Evolutionary conservation across 768 basidiomycete genomes (phyloP).

Genomic region (Leccinum barrowsii): DNA sequence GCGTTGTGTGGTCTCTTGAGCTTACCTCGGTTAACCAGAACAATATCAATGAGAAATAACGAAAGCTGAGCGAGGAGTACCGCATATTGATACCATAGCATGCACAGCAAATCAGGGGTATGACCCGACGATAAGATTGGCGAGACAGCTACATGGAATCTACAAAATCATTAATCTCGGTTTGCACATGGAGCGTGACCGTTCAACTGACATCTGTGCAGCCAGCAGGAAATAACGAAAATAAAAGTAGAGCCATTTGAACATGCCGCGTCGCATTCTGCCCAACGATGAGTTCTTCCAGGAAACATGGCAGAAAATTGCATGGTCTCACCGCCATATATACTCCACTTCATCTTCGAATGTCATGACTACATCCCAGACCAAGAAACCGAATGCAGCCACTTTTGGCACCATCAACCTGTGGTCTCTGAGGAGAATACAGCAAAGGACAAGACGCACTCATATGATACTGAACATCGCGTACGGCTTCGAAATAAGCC

Average conservation of each 20-base stretch:
- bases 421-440: neutral
- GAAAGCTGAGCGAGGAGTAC: slow-evolving; percentile 5
- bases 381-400: slow-evolving; percentile 23
- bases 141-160: slow-evolving; percentile 9
- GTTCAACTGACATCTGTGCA: slow-evolving; percentile 11
- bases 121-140: slow-evolving; percentile 9
- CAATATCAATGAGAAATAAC: slow-evolving; percentile 16
- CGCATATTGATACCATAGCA: slow-evolving; percentile 10
- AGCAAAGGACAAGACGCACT: slow-evolving; percentile 1
- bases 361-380: slow-evolving; percentile 29
- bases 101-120: slow-evolving; percentile 9
- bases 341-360: slow-evolving; percentile 26
- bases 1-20: neutral
- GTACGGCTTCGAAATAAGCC: slow-evolving; percentile 4
- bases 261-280: slow-evolving; percentile 11
- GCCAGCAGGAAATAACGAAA: slow-evolving; percentile 16
- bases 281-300: neutral
- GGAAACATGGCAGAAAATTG: no score
- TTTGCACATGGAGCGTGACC: neutral
- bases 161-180: neutral
- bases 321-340: slow-evolving; percentile 29
- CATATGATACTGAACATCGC: slow-evolving; percentile 7
- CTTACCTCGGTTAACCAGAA: slow-evolving; percentile 27
- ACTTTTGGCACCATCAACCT: slow-evolving; percentile 15
- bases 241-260: slow-evolving; percentile 19